Evolutionary conservation across 495 filamentous ascomycete genomes (phyloP).

Genomic region (Penicillium egyptiacum): DNA sequence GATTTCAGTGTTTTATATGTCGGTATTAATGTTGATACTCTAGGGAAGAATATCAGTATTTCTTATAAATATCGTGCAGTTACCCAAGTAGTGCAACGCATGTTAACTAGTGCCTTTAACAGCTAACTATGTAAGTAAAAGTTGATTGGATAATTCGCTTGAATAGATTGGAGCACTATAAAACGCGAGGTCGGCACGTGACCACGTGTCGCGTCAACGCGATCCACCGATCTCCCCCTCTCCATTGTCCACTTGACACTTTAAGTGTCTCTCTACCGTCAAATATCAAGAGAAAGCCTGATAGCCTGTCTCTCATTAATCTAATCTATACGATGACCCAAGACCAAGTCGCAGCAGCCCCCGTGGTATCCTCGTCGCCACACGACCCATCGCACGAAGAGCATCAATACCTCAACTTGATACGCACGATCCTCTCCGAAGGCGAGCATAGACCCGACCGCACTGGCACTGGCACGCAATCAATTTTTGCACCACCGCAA

Average conservation of each 20-base stretch:
- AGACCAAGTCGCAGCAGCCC: conserved; percentile 21
- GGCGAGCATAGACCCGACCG: conserved; percentile 84
- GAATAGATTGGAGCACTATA: not conserved
- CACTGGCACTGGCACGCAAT: conserved; percentile 89
- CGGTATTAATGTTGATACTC: not conserved
- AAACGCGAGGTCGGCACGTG: conserved; percentile 17
- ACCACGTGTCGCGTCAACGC: conserved; percentile 31
- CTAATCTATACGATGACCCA: conserved; percentile 21
- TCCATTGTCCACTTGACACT: not conserved
- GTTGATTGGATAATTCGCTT: not conserved
- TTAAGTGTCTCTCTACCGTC: not conserved
- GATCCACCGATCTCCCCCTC: conserved; percentile 9
- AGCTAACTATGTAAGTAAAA: not conserved
- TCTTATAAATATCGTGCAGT: not conserved
- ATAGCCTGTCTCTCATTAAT: not conserved
- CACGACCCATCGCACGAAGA: conserved; percentile 59
- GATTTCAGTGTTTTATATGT: not conserved
- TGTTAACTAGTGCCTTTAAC: not conserved
- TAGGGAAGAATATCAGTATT: not conserved
- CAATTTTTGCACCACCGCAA: conserved; percentile 81
- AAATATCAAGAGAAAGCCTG: no score
- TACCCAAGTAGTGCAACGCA: not conserved
- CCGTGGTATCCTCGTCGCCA: conserved; percentile 16
- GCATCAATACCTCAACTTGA: conserved; percentile 73
- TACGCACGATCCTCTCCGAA: conserved; percentile 68